phyloP scores from a whole-genome alignment of 345 rosid genomes.

The Pistacia integerrima region DNA sequence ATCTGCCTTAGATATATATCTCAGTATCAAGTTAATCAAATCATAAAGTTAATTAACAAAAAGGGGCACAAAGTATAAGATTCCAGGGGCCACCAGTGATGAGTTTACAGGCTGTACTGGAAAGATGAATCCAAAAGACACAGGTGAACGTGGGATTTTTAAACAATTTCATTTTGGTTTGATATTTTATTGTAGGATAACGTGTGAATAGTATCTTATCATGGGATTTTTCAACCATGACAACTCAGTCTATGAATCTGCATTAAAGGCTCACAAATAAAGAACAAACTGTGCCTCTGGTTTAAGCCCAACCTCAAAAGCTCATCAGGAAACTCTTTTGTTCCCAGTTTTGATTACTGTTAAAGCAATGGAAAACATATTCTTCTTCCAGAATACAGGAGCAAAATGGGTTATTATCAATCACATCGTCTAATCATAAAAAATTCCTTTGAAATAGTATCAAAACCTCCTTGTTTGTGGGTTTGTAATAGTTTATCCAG shows the following conservation, averaged over 20 bases:
- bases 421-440: no score
- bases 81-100: background rate
- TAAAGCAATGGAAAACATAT: background rate
- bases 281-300: background rate
- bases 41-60: background rate
- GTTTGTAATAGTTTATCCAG: no score
- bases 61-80: background rate
- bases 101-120: constrained; percentile 20
- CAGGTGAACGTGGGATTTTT: constrained; percentile 13
- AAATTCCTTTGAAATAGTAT: no score
- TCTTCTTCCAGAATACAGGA: background rate
- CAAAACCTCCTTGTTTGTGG: no score
- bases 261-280: background rate
- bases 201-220: background rate
- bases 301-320: background rate
- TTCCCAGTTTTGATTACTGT: no score
- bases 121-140: background rate
- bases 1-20: background rate
- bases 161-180: background rate
- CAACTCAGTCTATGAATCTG: background rate
- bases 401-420: no score
- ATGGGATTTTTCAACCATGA: background rate
- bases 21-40: background rate
- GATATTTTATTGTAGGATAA: constrained; percentile 1
- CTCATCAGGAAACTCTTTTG: background rate